phyloP scores from a whole-genome alignment of 495 filamentous ascomycete species.

The Talaromyces thailandensis region DNA sequence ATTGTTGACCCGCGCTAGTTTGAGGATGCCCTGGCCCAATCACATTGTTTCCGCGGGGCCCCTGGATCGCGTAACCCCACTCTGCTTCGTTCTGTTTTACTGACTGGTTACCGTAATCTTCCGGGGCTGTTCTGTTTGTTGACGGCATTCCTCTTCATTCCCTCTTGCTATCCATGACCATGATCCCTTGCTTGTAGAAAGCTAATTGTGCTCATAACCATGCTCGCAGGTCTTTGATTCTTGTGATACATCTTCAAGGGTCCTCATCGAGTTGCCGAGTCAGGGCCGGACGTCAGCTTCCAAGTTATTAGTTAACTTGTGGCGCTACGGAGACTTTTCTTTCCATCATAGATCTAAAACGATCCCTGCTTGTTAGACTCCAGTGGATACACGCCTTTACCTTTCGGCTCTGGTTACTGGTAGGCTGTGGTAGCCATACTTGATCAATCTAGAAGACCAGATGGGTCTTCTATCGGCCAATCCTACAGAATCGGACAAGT shows the following conservation, averaged over 20 bases:
- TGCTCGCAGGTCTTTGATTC: not conserved
- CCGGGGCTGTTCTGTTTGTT: not conserved
- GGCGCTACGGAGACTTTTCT: not conserved
- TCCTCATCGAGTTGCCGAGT: not conserved
- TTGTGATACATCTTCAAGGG: not conserved
- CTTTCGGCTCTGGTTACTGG: not conserved
- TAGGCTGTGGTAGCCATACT: too few relatives aligned
- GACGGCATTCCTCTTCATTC: not conserved
- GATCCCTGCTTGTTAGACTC: not conserved
- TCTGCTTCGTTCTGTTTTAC: not conserved
- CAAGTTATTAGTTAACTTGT: not conserved
- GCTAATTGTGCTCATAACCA: not conserved
- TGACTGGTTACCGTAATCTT: not conserved
- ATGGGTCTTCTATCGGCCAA: not conserved
- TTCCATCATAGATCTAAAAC: not conserved
- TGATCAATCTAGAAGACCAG: not conserved
- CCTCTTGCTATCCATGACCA: not conserved
- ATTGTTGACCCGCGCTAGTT: conserved; percentile 23
- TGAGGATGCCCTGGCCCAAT: conserved; percentile 14
- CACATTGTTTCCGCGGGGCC: not conserved
- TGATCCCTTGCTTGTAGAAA: not conserved
- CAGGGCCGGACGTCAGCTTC: not conserved
- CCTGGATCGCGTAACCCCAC: not conserved
- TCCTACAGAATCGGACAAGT: not conserved
- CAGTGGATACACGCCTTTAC: not conserved